These are phyloP conservation scores for Apiospora phragmitis DNA, from an alignment of 2,329 filamentous ascomycete genomes.

Conservation along the genomic window DNA sequence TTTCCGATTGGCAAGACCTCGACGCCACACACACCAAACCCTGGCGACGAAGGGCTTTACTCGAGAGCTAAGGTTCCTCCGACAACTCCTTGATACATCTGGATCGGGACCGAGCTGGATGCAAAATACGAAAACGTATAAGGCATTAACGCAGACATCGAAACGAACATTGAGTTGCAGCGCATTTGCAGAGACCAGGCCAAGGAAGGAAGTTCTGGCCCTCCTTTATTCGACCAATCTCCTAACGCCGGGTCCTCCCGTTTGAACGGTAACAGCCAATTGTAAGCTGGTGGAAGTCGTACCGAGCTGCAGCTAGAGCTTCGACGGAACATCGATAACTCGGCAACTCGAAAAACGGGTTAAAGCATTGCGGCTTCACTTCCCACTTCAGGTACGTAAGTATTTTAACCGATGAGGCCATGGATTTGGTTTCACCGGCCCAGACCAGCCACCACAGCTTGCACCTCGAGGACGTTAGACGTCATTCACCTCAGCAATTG, in stretches of 20 bases:
- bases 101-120: background rate
- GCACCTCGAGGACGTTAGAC: background rate
- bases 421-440: background rate
- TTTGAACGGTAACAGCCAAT: constrained; percentile 4
- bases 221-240: background rate
- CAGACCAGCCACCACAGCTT: background rate
- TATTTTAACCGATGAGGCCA: background rate
- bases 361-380: background rate
- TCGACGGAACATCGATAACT: constrained; percentile 5
- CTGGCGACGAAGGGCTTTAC: background rate
- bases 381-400: background rate
- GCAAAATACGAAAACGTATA: background rate
- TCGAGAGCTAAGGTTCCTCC: background rate
- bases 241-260: background rate
- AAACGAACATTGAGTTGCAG: constrained; percentile 5
- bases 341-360: background rate
- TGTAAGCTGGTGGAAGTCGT: constrained; percentile 4
- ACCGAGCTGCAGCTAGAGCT: constrained; percentile 8
- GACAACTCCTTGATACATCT: background rate
- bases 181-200: background rate
- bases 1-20: background rate
- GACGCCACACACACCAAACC: background rate
- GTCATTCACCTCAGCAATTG: background rate
- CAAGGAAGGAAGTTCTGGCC: background rate
- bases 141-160: constrained; percentile 1